Conservation (phyloP, 345 rosid genomes). For the Jatropha curcas region DNA sequence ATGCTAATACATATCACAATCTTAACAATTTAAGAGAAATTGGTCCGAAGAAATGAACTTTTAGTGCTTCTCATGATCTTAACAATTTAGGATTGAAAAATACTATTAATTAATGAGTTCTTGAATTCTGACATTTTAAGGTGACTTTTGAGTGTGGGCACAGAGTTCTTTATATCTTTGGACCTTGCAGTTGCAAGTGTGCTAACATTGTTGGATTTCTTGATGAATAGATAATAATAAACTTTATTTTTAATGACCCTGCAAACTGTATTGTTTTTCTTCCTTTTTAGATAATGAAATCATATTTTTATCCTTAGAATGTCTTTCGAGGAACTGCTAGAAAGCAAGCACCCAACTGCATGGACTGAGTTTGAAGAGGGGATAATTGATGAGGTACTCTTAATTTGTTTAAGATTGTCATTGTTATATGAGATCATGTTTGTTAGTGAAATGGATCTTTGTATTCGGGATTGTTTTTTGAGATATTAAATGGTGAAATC, state of each 20-base stretch:
- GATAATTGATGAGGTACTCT: constrained; percentile 68
- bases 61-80: too few relatives aligned
- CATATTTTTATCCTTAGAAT: constrained; percentile 51
- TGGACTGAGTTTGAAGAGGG: constrained; percentile 96
- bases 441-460: not conserved
- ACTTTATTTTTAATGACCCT: not conserved
- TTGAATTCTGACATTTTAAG: too few relatives aligned
- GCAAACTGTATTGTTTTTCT: not conserved
- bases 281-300: constrained; percentile 19
- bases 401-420: not conserved
- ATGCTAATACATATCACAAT: too few relatives aligned
- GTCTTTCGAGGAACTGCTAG: constrained; percentile 73
- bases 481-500: not conserved
- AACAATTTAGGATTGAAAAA: not conserved
- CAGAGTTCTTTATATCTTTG: not conserved
- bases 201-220: not conserved
- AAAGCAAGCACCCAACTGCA: constrained; percentile 77
- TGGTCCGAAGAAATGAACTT: too few relatives aligned
- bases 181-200: not conserved
- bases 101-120: too few relatives aligned
- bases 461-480: not conserved
- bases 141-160: too few relatives aligned
- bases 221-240: not conserved
- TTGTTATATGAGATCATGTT: not conserved
- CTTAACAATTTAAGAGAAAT: too few relatives aligned